Evolutionary conservation across 2,329 filamentous ascomycete species (phyloP), one percentile per base, ranked within the genome.

Genomic region (Ambrosiella beaveri): DNA sequence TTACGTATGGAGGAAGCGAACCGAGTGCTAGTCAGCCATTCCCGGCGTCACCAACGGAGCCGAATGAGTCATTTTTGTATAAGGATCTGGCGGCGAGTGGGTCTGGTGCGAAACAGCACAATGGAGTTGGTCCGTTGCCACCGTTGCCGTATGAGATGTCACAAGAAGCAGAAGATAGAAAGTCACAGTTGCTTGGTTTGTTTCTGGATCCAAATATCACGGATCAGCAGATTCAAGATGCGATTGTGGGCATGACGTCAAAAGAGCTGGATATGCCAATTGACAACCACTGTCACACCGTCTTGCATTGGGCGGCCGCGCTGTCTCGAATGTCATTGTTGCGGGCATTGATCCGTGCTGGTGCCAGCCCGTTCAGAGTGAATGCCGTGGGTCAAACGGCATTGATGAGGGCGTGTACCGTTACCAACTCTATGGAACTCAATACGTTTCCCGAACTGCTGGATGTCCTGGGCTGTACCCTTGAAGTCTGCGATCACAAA

Each of bases 291-390:
- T 84, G 84, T 40, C 88, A 97, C 66, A 97, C 89, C 15, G 90
- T 90, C 2, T 74, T 98, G 45, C 91, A 97, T 66, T 98, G 93
- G 93, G 93, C 93, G 1, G 89, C 93, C 4, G 96, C 93, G 3
- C 75, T 98, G 52, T 89, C 89, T 2, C 85, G 91, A 13, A 84
- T 95, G 67, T 80, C 86, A 1, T 75, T 98, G 5, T 75, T 97
- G 59, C 82, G 86, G 57, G 79, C 90, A 0, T 76, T 98, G 9
- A 86, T 97, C 58, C 77, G 82, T 4, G 85, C 85, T 52, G 93
- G 93, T 1, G 90, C 91, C 1, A 95, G 84, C 63, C 88, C 95
- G 52, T 87, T 84, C 67, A 81, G 93, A 37, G 85, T 95, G 1
- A 98, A 97, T 65, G 82, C 84, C 27, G 85, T 85, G 1, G 93